These are phyloP conservation scores for Barnettozyma pratensis DNA, from an alignment of 805 yeast species.

Conservation along the genomic window DNA sequence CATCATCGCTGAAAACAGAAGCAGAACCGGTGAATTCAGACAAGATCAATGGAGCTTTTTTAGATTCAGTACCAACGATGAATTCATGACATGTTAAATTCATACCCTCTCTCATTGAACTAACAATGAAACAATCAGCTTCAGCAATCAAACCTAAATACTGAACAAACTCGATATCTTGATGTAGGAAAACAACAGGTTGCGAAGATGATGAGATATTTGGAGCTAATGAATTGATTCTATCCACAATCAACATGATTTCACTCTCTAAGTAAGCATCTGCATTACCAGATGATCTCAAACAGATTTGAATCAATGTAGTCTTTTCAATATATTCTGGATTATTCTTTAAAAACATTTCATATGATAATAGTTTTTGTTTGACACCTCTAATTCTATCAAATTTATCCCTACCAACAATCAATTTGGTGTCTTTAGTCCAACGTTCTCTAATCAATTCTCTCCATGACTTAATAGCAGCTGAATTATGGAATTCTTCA, in stretches of 20 bases:
- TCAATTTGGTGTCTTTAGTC: slow-evolving; percentile 53
- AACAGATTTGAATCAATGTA: slow-evolving; percentile 78
- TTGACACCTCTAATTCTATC: slow-evolving; percentile 85
- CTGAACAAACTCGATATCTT: slow-evolving; percentile 85
- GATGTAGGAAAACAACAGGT: slow-evolving; percentile 84
- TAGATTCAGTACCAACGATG: slow-evolving; percentile 63
- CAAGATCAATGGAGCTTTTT: slow-evolving; percentile 75
- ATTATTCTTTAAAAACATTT: slow-evolving; percentile 61
- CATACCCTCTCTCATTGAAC: slow-evolving; percentile 95
- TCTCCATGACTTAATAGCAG: slow-evolving; percentile 61
- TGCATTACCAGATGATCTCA: slow-evolving; percentile 37
- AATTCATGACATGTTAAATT: slow-evolving; percentile 95
- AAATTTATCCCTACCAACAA: slow-evolving; percentile 84
- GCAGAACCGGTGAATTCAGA: slow-evolving; percentile 97
- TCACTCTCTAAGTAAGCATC: slow-evolving; percentile 69
- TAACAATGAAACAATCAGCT: slow-evolving; percentile 83
- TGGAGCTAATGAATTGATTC: slow-evolving; percentile 74
- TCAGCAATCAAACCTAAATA: slow-evolving; percentile 81
- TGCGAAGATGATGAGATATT: slow-evolving; percentile 63
- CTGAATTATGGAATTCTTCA: slow-evolving; percentile 36
- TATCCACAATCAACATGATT: slow-evolving; percentile 68
- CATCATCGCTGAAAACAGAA: slow-evolving; percentile 56
- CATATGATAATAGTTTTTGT: slow-evolving; percentile 85
- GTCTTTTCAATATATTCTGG: slow-evolving; percentile 67
- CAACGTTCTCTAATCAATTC: slow-evolving; percentile 71